A percentile compares a stretch with the other conserved stretches of the same genome.
phyloP scores from a whole-genome alignment of 495 filamentous ascomycete species.

The Penicillium psychrofluorescens region DNA sequence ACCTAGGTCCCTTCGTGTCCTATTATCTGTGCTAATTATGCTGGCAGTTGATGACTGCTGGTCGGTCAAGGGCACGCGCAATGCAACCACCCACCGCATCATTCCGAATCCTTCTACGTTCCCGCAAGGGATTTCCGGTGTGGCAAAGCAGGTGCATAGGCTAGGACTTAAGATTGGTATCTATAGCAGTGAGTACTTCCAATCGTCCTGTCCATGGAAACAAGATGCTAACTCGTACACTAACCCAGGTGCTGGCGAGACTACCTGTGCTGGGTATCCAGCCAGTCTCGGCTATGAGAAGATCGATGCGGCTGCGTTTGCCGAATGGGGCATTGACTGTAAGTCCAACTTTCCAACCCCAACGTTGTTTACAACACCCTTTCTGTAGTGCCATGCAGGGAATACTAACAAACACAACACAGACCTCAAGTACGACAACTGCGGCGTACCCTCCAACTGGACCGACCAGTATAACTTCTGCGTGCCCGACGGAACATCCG shows the following conservation, averaged over 20 bases:
- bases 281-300: conserved; percentile 55
- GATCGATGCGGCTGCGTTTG: conserved; percentile 54
- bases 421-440: conserved; percentile 72
- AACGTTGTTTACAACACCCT: too few relatives aligned
- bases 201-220: not conserved
- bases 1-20: too few relatives aligned
- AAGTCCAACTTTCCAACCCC: conserved; percentile 3
- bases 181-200: conserved; percentile 41
- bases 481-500: conserved; percentile 23
- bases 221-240: not conserved
- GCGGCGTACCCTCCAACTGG: conserved; percentile 40
- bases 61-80: conserved; percentile 42
- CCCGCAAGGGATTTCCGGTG: conserved; percentile 52
- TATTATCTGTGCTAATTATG: too few relatives aligned
- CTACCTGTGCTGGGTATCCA: conserved; percentile 58
- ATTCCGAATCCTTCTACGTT: conserved; percentile 52
- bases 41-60: conserved; percentile 54
- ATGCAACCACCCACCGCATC: conserved; percentile 39
- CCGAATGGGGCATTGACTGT: conserved; percentile 61
- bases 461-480: conserved; percentile 33
- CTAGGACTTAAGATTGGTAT: conserved; percentile 60
- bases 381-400: too few relatives aligned
- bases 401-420: not conserved
- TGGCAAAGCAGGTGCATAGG: conserved; percentile 50
- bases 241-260: conserved; percentile 45